Evolutionary conservation across 495 filamentous ascomycete genomes (phyloP).

Genomic region (Acidiella bohemica): DNA sequence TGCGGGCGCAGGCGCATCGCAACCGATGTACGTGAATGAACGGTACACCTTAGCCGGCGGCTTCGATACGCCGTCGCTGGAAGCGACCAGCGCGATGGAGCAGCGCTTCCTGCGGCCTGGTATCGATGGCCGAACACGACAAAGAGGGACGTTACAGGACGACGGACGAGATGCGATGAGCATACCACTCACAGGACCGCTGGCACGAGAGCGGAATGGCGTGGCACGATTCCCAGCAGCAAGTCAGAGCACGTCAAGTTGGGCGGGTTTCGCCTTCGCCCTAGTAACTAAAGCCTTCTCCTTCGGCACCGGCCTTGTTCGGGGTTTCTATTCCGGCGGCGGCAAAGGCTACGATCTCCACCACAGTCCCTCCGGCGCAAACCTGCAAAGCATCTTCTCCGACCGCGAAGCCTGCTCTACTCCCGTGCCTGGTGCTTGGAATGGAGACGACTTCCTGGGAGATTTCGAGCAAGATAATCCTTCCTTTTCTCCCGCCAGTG

Average conservation of each 20-base stretch:
- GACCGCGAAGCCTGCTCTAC: slow-evolving; percentile 8
- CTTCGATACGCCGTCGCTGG: slow-evolving; percentile 43
- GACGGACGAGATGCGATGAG: background rate
- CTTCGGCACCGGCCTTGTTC: slow-evolving; percentile 66
- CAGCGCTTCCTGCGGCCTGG: background rate
- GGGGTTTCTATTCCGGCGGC: slow-evolving; percentile 74
- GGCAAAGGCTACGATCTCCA: slow-evolving; percentile 49
- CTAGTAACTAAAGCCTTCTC: slow-evolving; percentile 60
- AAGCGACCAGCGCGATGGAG: slow-evolving; percentile 35
- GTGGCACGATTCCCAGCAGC: slow-evolving; percentile 4
- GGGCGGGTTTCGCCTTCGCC: slow-evolving; percentile 39
- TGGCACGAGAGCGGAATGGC: slow-evolving; percentile 20
- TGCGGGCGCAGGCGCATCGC: slow-evolving; percentile 3
- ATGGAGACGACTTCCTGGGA: slow-evolving; percentile 23
- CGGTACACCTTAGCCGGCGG: slow-evolving; percentile 49
- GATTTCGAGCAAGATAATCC: slow-evolving; percentile 21
- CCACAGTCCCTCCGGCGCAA: background rate
- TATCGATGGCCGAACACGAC: background rate
- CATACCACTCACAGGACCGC: slow-evolving; percentile 9
- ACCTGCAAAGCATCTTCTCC: background rate
- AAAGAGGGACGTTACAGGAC: background rate
- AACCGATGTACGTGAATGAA: slow-evolving; percentile 35
- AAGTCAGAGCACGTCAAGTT: slow-evolving; percentile 16
- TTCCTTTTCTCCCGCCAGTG: slow-evolving; percentile 17
- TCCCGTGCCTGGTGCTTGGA: slow-evolving; percentile 34